These are phyloP conservation scores for Metschnikowia arizonensis DNA, from an alignment of 805 yeast species.

Conservation along the genomic window DNA sequence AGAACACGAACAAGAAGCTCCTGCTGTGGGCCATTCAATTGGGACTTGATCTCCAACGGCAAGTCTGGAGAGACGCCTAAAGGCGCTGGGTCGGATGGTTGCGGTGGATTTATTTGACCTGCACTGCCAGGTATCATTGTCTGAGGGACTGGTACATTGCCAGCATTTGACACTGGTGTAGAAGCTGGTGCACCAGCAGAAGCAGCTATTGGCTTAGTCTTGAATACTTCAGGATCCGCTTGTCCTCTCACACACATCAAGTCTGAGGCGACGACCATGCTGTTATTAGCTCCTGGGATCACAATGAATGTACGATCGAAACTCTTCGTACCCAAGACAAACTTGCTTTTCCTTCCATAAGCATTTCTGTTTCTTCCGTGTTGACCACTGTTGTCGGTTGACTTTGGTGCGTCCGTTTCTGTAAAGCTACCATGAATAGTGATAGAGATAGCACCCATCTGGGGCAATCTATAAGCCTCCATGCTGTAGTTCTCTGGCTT, in stretches of 20 bases:
- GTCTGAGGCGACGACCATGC: constrained; percentile 85
- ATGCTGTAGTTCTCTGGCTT: constrained; percentile 67
- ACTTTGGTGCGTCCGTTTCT: constrained; percentile 59
- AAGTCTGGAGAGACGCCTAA: constrained; percentile 34
- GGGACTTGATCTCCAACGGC: constrained; percentile 53
- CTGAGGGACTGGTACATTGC: constrained; percentile 5
- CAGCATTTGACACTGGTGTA: constrained; percentile 10
- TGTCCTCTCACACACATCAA: constrained; percentile 50
- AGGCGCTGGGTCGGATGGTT: constrained; percentile 9
- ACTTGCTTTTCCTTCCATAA: constrained; percentile 24
- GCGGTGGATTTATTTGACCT: constrained; percentile 3
- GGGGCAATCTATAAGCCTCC: constrained; percentile 71
- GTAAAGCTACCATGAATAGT: constrained; percentile 80
- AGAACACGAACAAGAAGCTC: constrained; percentile 62
- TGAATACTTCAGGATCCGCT: constrained; percentile 15
- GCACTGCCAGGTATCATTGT: constrained; percentile 2
- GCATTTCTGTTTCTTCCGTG: constrained; percentile 16
- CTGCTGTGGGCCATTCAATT: constrained; percentile 53
- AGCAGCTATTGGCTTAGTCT: constrained; percentile 13
- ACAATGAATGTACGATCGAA: constrained; percentile 86
- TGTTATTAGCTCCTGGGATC: constrained; percentile 62
- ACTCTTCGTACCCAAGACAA: constrained; percentile 55
- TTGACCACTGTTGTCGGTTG: constrained; percentile 20
- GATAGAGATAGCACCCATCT: constrained; percentile 72
- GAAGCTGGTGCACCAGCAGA: constrained; percentile 13